Evolutionary conservation across 2,329 filamentous ascomycete genomes (phyloP).

Genomic region (Nothophoma quercina): DNA sequence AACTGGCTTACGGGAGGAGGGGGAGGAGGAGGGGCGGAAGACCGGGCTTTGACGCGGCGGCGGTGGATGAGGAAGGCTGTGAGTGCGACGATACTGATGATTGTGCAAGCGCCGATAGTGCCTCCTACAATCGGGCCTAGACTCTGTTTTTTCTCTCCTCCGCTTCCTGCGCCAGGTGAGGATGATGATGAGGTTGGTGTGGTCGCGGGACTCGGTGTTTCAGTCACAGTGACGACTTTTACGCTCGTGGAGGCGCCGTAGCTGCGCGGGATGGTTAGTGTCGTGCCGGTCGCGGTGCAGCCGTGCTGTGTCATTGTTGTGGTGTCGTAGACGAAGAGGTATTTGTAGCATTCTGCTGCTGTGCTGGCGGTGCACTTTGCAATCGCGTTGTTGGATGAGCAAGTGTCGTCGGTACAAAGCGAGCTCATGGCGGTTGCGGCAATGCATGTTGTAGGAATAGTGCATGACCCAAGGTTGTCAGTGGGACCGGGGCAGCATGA

Average conservation of each 20-base stretch:
- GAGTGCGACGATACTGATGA: slow-evolving; percentile 34
- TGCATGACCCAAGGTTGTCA: slow-evolving; percentile 37
- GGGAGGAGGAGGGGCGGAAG: background rate
- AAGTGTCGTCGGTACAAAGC: slow-evolving; percentile 36
- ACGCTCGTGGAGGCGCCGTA: slow-evolving; percentile 7
- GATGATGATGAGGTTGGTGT: too few species aligned
- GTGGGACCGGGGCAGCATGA: slow-evolving; percentile 41
- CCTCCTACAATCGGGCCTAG: slow-evolving; percentile 45
- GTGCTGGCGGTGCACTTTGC: slow-evolving; percentile 39
- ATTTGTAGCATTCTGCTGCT: slow-evolving; percentile 38
- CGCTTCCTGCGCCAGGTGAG: too few species aligned
- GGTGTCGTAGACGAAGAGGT: slow-evolving; percentile 33
- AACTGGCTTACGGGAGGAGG: background rate
- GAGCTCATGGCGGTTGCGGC: slow-evolving; percentile 31
- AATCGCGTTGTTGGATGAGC: slow-evolving; percentile 33
- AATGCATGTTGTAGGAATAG: slow-evolving; percentile 43
- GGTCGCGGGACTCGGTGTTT: slow-evolving; percentile 4
- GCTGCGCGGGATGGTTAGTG: slow-evolving; percentile 25
- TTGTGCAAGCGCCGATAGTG: slow-evolving; percentile 40
- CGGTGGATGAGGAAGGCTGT: slow-evolving; percentile 33
- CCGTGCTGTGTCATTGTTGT: slow-evolving; percentile 43
- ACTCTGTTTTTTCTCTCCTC: slow-evolving; percentile 18
- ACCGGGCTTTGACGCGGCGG: slow-evolving; percentile 7
- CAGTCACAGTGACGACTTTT: slow-evolving; percentile 10
- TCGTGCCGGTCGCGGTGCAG: slow-evolving; percentile 33